Base-by-base conservation (phyloP, 139 green algal species). In the Pedinophyceae sp. region DNA sequence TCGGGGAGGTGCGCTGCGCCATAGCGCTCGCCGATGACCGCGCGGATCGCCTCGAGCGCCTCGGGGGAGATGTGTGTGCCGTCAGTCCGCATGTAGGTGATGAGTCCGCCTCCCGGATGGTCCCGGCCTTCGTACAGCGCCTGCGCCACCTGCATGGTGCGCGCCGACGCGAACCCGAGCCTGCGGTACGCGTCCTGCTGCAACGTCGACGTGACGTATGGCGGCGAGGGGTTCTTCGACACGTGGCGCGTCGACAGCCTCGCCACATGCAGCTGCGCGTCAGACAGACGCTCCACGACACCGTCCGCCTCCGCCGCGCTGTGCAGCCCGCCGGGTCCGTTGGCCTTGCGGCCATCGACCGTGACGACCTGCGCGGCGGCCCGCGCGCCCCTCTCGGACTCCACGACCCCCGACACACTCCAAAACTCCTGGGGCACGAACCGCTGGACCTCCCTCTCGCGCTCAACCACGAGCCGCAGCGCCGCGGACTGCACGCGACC, bases 11-110 rank as follows among this genome's bases (percentile, higher is more conserved):
- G 67, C 0, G 61, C 48, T 0, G 20, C 0, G 0, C 77, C 76
- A 27, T 64, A 79, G 10, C 49, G 15, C 1, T 51, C 30, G 23
- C 4, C 39, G 4, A 78, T 67, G 1, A 66, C 41, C 2, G 22
- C 30, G 1, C 82, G 48, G 3, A 89, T 63, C 10, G 53, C 62
- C 1, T 67, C 28, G 0, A 81, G 43, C 0, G 76, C 74, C 18
- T 76, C 51, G 0, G 59, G 19, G 0, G 62, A 67, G 7, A 95
- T 58, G 27, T 65, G 49, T 18, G 82, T 59, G 30, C 86, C 77
- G 62, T 97, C 89, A 0, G 88, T 96, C 29, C 89, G 73, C 78
- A 93, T 93, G 75, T 97, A 97, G 1, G 86, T 94, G 75, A 97
- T 95, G 2, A 95, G 67, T 10, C 84, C 84, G 16, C n/a, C 43